Conservation (phyloP, 495 filamentous ascomycete species). For the Aspergillus mulundensis region DNA sequence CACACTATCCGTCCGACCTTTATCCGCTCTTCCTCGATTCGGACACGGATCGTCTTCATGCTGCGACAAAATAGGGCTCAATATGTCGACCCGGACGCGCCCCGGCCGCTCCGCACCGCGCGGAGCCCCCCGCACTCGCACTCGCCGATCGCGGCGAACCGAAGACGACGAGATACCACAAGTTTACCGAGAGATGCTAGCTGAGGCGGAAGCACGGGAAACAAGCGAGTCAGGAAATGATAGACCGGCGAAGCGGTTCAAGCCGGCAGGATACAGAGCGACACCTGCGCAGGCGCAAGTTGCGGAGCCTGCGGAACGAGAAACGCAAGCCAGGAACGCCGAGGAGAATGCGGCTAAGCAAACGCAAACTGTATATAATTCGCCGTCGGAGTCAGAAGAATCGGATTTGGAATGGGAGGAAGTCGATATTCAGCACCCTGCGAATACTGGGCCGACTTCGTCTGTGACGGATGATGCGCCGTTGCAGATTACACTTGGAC, state of each 20-base stretch:
- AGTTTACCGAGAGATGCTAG: constrained; percentile 65
- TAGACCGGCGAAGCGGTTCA: constrained; percentile 43
- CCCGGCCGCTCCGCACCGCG: constrained; percentile 14
- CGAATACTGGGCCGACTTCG: constrained; percentile 20
- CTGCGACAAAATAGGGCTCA: background rate
- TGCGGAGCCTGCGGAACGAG: constrained; percentile 10
- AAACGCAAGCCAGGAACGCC: constrained; percentile 5
- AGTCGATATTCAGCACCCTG: constrained; percentile 49
- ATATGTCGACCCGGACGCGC: constrained; percentile 23
- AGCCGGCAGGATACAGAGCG: constrained; percentile 29
- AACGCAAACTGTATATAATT: constrained; percentile 44
- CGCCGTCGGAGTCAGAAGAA: constrained; percentile 44
- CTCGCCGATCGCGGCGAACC: constrained; percentile 13
- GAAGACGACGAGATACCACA: constrained; percentile 40
- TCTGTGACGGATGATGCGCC: constrained; percentile 33
- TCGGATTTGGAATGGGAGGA: constrained; percentile 72
- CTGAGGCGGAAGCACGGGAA: constrained; percentile 52
- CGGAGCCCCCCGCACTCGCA: constrained; percentile 15
- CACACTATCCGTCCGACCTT: too few species aligned
- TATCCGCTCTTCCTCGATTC: background rate
- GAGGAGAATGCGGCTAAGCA: constrained; percentile 20
- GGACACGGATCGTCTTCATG: constrained; percentile 1
- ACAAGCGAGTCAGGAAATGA: constrained; percentile 25
- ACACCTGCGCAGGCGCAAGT: constrained; percentile 12
- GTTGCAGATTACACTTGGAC: constrained; percentile 57